Evolutionary conservation across 148 eudicot species (phyloP), one percentile per base, ranked within the genome.

Genomic region (Vaccinium corymbosum): DNA sequence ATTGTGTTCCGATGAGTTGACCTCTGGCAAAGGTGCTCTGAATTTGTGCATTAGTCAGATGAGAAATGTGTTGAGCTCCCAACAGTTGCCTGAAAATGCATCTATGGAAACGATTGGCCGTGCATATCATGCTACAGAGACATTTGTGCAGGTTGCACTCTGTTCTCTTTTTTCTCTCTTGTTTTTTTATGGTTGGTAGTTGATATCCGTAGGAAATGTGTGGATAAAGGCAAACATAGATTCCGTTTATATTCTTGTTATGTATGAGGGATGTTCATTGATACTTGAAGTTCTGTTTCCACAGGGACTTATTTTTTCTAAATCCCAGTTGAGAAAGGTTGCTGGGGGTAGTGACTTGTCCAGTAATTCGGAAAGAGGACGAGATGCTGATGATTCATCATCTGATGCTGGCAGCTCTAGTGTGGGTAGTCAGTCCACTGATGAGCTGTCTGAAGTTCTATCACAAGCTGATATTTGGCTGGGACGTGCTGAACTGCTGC

Each of bases 61-160:
- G 98, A 92, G 89, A 87, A 87, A 81, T 81, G 89, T 94, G 52
- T 89, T 97, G 82, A 91, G 94, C 85, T 94, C 95, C 81, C 90
- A 92, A 82, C 95, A 97, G 61, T 87, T 97, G 86, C 99, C 98
- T 35, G 93, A 90, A 80, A 89, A 88, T 90, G 96, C 99, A 81
- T 93, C 95, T 73, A 94, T 95, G 93, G 99, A 97, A 89, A 91
- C 85, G 13, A 92, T 97, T 87, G 99, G 98, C 29, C 91, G 93
- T 85, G 99, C 98, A 84, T 94, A 94, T 90, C 98, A 91, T 86
- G 99, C 98, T 46, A 97, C 98, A 72, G 99, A 97, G 86, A 90
- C 98, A 86, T 94, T 95, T 90, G 99, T 97, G 61, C 95, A 97
- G 99, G 99, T 80, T 66, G 46, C 66, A 68, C 68, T 55, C 53